Percentiles rank a stretch among this genome's conserved stretches.
Conservation (phyloP, 2,329 filamentous ascomycete genomes). For the Trichoderma citrinoviride region DNA sequence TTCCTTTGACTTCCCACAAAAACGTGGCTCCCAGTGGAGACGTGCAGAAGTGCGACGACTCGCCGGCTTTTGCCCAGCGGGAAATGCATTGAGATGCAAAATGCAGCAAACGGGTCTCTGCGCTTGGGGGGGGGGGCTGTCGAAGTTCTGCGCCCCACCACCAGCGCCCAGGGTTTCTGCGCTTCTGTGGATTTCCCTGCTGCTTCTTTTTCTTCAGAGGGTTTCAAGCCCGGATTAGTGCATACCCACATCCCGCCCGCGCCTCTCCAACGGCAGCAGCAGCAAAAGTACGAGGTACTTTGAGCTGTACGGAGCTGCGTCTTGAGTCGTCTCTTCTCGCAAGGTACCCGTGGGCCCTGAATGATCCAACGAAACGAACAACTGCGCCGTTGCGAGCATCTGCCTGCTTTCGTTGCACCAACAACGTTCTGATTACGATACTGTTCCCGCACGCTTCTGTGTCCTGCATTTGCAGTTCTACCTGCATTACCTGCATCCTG, state of each 20-base stretch:
- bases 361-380: background rate
- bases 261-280: too few relatives aligned
- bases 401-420: too few relatives aligned
- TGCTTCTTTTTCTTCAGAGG: background rate
- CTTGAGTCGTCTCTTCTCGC: too few relatives aligned
- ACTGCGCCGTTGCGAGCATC: background rate
- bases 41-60: slow-evolving; percentile 5
- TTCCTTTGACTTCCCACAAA: background rate
- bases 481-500: background rate
- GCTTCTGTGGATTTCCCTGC: too few relatives aligned
- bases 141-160: too few relatives aligned
- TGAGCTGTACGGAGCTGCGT: too few relatives aligned
- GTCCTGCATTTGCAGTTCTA: background rate
- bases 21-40: slow-evolving; percentile 1
- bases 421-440: too few relatives aligned
- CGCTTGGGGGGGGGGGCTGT: background rate
- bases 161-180: too few relatives aligned
- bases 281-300: too few relatives aligned
- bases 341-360: background rate
- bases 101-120: slow-evolving; percentile 20
- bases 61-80: background rate
- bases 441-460: too few relatives aligned
- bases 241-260: slow-evolving; percentile 9
- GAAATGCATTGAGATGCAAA: background rate
- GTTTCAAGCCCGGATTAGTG: slow-evolving; percentile 19